Conservation (phyloP, 1,284 basidiomycete genomes). For the Singerocomus inundabilis region DNA sequence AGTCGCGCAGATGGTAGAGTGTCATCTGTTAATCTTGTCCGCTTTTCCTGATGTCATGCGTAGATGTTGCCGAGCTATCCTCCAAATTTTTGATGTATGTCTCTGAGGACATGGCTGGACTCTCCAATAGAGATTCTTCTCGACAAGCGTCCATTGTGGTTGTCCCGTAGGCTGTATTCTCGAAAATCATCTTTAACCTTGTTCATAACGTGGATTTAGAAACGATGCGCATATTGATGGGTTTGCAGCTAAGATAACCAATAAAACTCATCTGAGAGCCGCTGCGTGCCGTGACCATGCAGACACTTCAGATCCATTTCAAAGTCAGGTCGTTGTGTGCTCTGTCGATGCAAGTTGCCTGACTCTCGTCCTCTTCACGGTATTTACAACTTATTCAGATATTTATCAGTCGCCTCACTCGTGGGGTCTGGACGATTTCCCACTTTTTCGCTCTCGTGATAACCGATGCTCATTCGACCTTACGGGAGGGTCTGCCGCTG, state of each 20-base stretch:
- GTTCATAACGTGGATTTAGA: conserved; percentile 17
- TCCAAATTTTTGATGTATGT: conserved; percentile 26
- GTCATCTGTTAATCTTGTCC: background rate
- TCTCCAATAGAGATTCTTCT: background rate
- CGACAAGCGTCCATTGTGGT: conserved; percentile 21
- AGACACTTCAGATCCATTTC: conserved; percentile 29
- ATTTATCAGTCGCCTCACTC: conserved; percentile 30
- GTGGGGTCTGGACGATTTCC: conserved; percentile 36
- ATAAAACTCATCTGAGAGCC: conserved; percentile 21
- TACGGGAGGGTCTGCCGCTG: conserved; percentile 33
- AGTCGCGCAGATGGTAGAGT: conserved; percentile 24
- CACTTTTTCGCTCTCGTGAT: conserved; percentile 46
- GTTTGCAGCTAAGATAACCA: conserved; percentile 17
- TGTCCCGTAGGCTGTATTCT: conserved; percentile 17
- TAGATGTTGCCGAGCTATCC: conserved; percentile 21
- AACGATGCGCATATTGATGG: conserved; percentile 13
- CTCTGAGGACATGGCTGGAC: background rate
- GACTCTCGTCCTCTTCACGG: conserved; percentile 1
- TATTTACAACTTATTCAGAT: conserved; percentile 25
- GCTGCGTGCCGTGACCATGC: conserved; percentile 19
- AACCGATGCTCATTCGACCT: conserved; percentile 34
- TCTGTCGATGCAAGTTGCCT: conserved; percentile 36
- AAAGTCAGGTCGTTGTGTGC: conserved; percentile 40
- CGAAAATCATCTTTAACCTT: background rate
- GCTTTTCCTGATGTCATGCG: conserved; percentile 7